Conservation (phyloP, 306 rosid genomes). For the Cicer bijugum region DNA sequence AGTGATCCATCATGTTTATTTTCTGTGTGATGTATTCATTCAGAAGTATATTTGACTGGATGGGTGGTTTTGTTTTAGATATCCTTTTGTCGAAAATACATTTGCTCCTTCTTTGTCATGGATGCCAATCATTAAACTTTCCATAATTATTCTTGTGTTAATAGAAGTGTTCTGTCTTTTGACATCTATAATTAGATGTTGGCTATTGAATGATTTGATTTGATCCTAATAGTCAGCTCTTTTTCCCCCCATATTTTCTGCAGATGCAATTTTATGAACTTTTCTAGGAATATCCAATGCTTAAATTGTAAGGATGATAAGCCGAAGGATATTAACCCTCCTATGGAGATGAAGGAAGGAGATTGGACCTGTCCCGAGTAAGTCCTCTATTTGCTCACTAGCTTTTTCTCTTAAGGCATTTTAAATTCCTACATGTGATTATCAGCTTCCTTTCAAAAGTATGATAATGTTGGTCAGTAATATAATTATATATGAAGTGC, state of each 20-base stretch:
- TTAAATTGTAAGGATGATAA: slow-evolving; percentile 63
- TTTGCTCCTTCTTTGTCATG: slow-evolving; percentile 30
- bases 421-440: slow-evolving; percentile 15
- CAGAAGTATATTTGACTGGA: slow-evolving; percentile 6
- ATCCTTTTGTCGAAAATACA: not conserved
- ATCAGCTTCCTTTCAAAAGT: slow-evolving; percentile 23
- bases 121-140: slow-evolving; percentile 28
- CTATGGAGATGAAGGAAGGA: slow-evolving; percentile 67
- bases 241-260: slow-evolving; percentile 33
- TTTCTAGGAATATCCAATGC: slow-evolving; percentile 66
- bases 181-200: slow-evolving; percentile 33
- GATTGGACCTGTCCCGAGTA: slow-evolving; percentile 87
- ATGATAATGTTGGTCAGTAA: slow-evolving; percentile 19
- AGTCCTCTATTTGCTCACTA: slow-evolving; percentile 47
- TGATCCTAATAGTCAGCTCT: slow-evolving; percentile 28
- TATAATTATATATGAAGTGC: slow-evolving; percentile 32
- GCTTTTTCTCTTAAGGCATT: slow-evolving; percentile 2
- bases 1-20: slow-evolving; percentile 21
- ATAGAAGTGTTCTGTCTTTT: slow-evolving; percentile 24
- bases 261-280: slow-evolving; percentile 89
- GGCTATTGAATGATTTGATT: slow-evolving; percentile 22
- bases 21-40: slow-evolving; percentile 8
- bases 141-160: slow-evolving; percentile 1
- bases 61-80: slow-evolving; percentile 17
- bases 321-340: slow-evolving; percentile 52